Evolutionary conservation across 228 moss, liverwort and hornwort species (phyloP), one percentile per base, ranked within the genome.

Genomic region (Sphagnum magellanicum): DNA sequence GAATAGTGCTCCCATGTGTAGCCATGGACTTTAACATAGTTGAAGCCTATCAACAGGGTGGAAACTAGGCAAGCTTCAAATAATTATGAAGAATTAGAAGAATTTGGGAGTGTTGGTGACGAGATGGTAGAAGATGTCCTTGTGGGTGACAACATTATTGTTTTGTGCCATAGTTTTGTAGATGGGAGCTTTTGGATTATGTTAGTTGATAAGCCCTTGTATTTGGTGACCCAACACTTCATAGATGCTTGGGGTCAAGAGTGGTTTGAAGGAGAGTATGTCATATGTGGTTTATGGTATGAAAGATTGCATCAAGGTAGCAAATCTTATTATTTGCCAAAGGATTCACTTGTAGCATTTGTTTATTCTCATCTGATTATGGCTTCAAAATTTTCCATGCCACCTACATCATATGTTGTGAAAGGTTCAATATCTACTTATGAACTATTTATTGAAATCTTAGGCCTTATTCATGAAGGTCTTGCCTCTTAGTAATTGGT

Each of bases 61-160:
- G 17, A 17, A 17, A 0, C 0, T 0, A 17, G 0, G 17, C 0
- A 17, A 17, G 0, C 17, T 17, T 0, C 0, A 0, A 0, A 0
- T 17, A 17, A 58, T 58, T 0, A 0, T 58, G 57, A 58, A 0
- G 57, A 58, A 0, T 0, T 8, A 13, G 1, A 0, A 0, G 57
- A 58, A 1, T 0, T 8, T 58, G 57, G 0, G 1, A 58, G n/a
- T 58, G 57, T 0, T 0, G 57, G 57, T 0, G 57, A 58, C 0
- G 57, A 58, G 57, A 58, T 1, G 57, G 8, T 13, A 8, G 13
- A 58, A 8, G 57, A 58, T 13, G 0, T 58, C 13, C 8, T 58
- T 8, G 57, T 58, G 13, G 57, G 57, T 58, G 57, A 58, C 1
- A 58, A 58, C 13, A 58, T 58, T 0, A 1, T 58, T 58, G 1